Evolutionary conservation across 1,139 yeast genomes (phyloP).

Genomic region (Suhomyces bribrorum): DNA sequence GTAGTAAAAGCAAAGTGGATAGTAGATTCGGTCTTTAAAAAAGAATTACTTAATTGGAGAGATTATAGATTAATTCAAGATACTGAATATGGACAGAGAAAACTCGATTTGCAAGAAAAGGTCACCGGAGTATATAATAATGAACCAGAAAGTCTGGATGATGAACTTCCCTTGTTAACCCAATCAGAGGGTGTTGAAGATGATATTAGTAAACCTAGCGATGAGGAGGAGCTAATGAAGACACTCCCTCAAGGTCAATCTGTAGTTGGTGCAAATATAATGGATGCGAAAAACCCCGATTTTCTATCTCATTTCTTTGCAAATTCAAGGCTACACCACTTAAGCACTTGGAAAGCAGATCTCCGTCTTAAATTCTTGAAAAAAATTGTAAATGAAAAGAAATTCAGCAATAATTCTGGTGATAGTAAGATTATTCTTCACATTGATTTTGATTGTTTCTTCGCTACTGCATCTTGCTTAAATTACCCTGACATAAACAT

Average conservation of each 20-base stretch:
- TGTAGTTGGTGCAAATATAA: slow-evolving; percentile 16
- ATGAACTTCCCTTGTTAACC: slow-evolving; percentile 21
- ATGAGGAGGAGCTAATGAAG: slow-evolving; percentile 7
- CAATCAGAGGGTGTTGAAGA: slow-evolving; percentile 15
- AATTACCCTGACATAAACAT: slow-evolving; percentile 58
- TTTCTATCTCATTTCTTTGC: slow-evolving; percentile 72
- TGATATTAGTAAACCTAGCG: slow-evolving; percentile 1
- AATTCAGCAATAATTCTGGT: slow-evolving; percentile 6
- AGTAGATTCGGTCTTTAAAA: slow-evolving; percentile 55
- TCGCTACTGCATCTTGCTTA: slow-evolving; percentile 80
- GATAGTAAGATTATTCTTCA: slow-evolving; percentile 55
- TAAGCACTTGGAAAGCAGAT: slow-evolving; percentile 84
- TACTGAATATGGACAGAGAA: slow-evolving; percentile 51
- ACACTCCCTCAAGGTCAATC: slow-evolving; percentile 4
- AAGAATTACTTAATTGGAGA: slow-evolving; percentile 63
- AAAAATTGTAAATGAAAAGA: slow-evolving; percentile 30
- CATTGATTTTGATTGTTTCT: slow-evolving; percentile 91
- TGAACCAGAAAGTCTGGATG: slow-evolving; percentile 8
- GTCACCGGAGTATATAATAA: slow-evolving; percentile 9
- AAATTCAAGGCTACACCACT: slow-evolving; percentile 82
- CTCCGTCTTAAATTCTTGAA: slow-evolving; percentile 60
- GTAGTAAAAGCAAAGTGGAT: slow-evolving; percentile 89
- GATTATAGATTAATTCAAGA: slow-evolving; percentile 58
- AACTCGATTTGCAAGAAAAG: slow-evolving; percentile 27
- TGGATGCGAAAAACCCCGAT: slow-evolving; percentile 75